Evolutionary conservation across 106 monocot species (phyloP), one percentile per base, ranked within the genome.

Genomic region (Apostasia ramifera): DNA sequence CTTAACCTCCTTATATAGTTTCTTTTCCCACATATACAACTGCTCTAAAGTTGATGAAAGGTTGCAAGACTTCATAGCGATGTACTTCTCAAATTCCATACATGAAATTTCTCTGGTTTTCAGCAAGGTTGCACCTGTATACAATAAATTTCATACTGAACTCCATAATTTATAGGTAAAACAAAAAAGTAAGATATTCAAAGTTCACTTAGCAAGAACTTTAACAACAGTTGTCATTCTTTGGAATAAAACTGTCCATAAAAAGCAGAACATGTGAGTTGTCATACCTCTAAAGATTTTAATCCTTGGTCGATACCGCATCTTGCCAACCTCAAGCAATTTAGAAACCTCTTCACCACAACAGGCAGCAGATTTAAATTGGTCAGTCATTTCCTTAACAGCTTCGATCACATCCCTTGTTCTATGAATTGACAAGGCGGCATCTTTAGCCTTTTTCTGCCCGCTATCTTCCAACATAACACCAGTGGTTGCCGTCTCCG

Each of bases 21-120:
- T 94, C 53, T 90, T 94, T 83, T 94, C 94, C 94, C 94, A 94
- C 66, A 64, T 56, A 62, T 81, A 83, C 74, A 94, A 79, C 60
- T 76, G 82, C 2, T 87, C 90, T 78, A 94, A 68, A 60, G 84
- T 82, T 47, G 82, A 73, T 43, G 87, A 87, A 67, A 90, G 85
- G 40, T 74, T 80, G 59, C 66, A 70, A 61, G 74, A 52, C 42
- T 79, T 78, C 63, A 63, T 14, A 61, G 53, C 67, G 67, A 56
- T 65, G 48, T 61, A 46, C 44, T 40, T 78, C 40, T 53, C 70
- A 42, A 47, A 66, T 47, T 55, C 71, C 47, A 52, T 3, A 71
- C 66, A 4, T 38, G 47, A 41, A 67, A 51, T 67, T 66, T 60
- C 72, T 66, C 61, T 67, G 26, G 37, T 37, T 51, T 71, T 78